A percentile compares a stretch with the other conserved stretches of the same genome.
Evolutionary conservation across 148 eudicot genomes (phyloP).

Genomic region (Nepenthes mirabilis): DNA sequence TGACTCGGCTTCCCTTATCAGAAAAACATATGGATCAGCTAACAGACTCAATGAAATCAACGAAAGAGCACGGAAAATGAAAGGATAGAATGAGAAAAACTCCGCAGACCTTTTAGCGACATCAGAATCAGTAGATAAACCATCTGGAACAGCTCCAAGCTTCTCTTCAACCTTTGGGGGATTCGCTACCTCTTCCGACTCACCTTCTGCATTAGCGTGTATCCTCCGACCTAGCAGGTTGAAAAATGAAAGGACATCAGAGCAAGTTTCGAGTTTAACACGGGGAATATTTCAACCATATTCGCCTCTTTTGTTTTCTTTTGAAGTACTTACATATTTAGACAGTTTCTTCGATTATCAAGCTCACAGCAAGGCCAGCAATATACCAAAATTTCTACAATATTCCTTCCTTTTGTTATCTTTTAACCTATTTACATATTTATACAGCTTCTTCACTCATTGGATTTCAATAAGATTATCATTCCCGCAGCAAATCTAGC

Average conservation of each 20-base stretch:
- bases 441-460: too few relatives aligned
- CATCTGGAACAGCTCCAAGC: constrained; percentile 82
- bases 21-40: not conserved
- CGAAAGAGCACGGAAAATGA: not conserved
- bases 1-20: constrained; percentile 75
- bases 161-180: constrained; percentile 89
- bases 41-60: not conserved
- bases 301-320: too few relatives aligned
- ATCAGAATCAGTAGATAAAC: constrained; percentile 90
- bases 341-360: too few relatives aligned
- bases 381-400: too few relatives aligned
- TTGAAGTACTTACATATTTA: too few relatives aligned
- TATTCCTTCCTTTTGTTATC: too few relatives aligned
- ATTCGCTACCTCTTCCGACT: constrained; percentile 58
- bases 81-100: not conserved
- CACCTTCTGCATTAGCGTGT: constrained; percentile 70
- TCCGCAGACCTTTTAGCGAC: constrained; percentile 58
- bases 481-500: too few relatives aligned
- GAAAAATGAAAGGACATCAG: not conserved
- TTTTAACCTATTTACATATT: too few relatives aligned
- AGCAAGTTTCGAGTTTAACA: not conserved
- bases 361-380: too few relatives aligned
- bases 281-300: not conserved
- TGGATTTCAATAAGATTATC: too few relatives aligned
- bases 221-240: constrained; percentile 46